phyloP scores from a whole-genome alignment of 495 filamentous ascomycete species.

The Cercophora sp. region DNA sequence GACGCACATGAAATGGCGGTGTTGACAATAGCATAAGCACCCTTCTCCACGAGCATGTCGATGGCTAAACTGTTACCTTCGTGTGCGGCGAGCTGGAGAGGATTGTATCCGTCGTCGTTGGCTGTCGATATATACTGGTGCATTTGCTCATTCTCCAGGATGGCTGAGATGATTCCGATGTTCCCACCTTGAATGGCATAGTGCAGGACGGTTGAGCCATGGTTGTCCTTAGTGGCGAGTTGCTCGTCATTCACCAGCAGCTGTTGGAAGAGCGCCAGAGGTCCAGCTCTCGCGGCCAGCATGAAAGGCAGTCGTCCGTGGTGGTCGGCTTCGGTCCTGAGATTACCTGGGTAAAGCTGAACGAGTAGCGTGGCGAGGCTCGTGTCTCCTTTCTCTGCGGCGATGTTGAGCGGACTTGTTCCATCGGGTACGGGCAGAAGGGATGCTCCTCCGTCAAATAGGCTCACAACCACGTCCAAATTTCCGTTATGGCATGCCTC shows the following conservation, averaged over 20 bases:
- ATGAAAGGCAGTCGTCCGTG: neutral
- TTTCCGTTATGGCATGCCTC: neutral
- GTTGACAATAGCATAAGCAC: neutral
- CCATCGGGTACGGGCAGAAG: neutral
- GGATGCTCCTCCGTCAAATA: neutral
- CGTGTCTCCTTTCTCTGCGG: neutral
- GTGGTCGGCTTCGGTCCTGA: neutral
- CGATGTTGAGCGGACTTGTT: neutral
- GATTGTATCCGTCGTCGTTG: neutral
- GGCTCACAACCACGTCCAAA: neutral
- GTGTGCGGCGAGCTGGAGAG: neutral
- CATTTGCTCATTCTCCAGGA: neutral
- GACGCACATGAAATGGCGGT: neutral
- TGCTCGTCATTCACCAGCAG: neutral
- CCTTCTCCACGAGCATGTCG: neutral
- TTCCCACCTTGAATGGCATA: constrained; percentile 1
- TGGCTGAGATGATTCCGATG: neutral
- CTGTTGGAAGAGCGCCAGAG: neutral
- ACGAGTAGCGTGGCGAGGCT: neutral
- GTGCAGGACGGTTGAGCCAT: neutral
- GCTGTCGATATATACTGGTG: neutral
- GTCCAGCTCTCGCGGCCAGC: neutral
- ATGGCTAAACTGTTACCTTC: neutral
- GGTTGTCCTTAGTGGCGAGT: neutral
- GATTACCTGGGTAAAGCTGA: neutral